Base-by-base conservation (phyloP, 495 filamentous ascomycete species). In the Articulospora tetracladia region DNA sequence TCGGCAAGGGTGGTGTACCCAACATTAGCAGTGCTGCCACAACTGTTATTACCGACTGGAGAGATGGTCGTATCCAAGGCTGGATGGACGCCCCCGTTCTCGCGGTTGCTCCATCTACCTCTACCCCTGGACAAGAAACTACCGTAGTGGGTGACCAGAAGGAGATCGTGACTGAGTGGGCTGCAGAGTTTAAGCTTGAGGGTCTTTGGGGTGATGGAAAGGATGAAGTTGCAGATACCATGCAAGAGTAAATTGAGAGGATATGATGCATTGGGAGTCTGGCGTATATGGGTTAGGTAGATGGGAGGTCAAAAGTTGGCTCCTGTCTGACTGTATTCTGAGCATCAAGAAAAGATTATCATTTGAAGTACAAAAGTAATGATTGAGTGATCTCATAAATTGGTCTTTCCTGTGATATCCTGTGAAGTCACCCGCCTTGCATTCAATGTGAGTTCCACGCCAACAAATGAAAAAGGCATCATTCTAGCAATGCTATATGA, bases 121-220 rank as follows among this genome's bases (percentile, higher is more conserved):
- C 74, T 24, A 72, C 73, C 20, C 70, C 64, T 58, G 24, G 20
- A 44, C 57, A 51, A 13, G 55, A 55, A 36, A 53, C 49, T 26
- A 11, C 57, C 6, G 64, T 65, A 4, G 74, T 77, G 53, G 73
- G 76, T n/a, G 91, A 93, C 68, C 86, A 86, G 68, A 92, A 92
- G 73, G 82, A 88, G 73, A 88, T 98, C 64, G 94, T 98, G 19
- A 89, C 85, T 20, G 86, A 94, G 72, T 97, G 94, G 95, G 91
- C 93, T 3, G 83, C 87, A 71, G 95, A 98, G 75, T 98, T 98
- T 73, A 92, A 93, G 77, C 79, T 98, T 32, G 94, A 97, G 67
- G 94, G 92, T 0, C 70, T 98, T 26, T 64, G 61, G 61, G 61
- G 57, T 52, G 57, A 60, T 57, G 61, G 57, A 19, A 56, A 55